A percentile compares a stretch with the other conserved stretches of the same genome.
Evolutionary conservation across 2,329 filamentous ascomycete genomes (phyloP).

Genomic region (Trichoderma oligosporum): DNA sequence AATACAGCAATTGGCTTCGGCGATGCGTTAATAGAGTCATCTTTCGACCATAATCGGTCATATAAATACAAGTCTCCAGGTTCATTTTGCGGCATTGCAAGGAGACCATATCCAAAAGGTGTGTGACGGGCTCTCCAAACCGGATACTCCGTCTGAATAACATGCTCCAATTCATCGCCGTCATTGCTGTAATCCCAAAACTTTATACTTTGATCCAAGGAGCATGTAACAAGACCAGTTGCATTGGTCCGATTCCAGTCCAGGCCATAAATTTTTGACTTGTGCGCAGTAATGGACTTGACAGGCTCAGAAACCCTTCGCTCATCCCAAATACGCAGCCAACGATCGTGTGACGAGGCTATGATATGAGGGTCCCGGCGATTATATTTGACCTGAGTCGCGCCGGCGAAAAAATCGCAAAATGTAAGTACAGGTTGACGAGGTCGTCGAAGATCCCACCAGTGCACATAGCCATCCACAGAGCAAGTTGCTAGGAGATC

Average conservation of each 20-base stretch:
- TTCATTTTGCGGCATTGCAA: constrained; percentile 89
- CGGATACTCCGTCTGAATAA: constrained; percentile 79
- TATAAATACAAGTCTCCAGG: constrained; percentile 84
- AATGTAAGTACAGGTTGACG: constrained; percentile 73
- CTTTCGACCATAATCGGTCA: constrained; percentile 54
- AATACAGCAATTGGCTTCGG: constrained; percentile 55
- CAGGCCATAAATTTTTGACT: constrained; percentile 90
- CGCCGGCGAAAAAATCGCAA: constrained; percentile 89
- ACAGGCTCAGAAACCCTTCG: constrained; percentile 73
- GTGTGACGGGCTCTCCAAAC: constrained; percentile 90
- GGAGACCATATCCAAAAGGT: constrained; percentile 78
- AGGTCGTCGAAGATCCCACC: constrained; percentile 80
- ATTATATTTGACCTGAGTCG: constrained; percentile 94
- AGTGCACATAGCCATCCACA: constrained; percentile 89
- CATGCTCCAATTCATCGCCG: constrained; percentile 64
- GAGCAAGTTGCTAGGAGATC: constrained; percentile 87
- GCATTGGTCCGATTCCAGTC: constrained; percentile 84
- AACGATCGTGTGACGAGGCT: constrained; percentile 85
- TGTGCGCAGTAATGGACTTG: constrained; percentile 80
- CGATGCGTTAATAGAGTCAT: constrained; percentile 42
- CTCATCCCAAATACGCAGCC: constrained; percentile 86
- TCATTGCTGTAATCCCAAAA: constrained; percentile 77
- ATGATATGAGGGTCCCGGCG: constrained; percentile 81
- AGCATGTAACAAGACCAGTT: constrained; percentile 77
- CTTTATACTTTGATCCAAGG: constrained; percentile 86